These are phyloP conservation scores for Atalantia buxifolia DNA, from an alignment of 345 rosid species.

Conservation along the genomic window DNA sequence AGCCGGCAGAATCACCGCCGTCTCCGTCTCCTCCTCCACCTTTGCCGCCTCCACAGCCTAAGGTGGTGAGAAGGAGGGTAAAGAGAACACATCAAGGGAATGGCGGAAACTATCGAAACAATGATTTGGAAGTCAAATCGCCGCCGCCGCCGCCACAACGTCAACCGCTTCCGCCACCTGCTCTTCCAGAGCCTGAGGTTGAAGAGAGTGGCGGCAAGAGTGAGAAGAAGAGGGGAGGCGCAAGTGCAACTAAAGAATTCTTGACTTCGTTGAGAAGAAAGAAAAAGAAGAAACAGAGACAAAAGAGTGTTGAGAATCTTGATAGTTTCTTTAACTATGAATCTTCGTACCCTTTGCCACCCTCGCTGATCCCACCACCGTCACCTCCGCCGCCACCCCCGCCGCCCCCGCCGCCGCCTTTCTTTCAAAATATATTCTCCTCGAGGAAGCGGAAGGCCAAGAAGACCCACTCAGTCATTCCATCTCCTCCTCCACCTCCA, in stretches of 20 bases:
- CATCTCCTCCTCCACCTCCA: conserved; percentile 55
- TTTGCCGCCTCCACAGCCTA: conserved; percentile 15
- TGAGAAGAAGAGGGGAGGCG: conserved; percentile 59
- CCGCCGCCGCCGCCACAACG: conserved; percentile 13
- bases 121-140: neutral
- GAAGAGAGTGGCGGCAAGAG: conserved; percentile 20
- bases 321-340: conserved; percentile 51
- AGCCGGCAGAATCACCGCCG: conserved; percentile 3
- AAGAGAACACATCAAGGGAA: conserved; percentile 27
- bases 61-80: conserved; percentile 28
- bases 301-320: conserved; percentile 80
- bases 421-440: conserved; percentile 58
- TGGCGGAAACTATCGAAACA: neutral
- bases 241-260: conserved; percentile 55
- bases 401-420: conserved; percentile 53
- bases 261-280: conserved; percentile 43
- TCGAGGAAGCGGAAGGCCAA: conserved; percentile 57
- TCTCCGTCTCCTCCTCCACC: conserved; percentile 18
- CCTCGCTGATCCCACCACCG: conserved; percentile 24
- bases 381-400: conserved; percentile 48
- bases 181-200: conserved; percentile 9
- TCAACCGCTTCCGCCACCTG: conserved; percentile 15
- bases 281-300: conserved; percentile 75
- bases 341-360: conserved; percentile 10
- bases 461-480: conserved; percentile 26